Percentiles rank a stretch among this genome's conserved stretches.
Evolutionary conservation across 257 asterid genomes (phyloP).

Genomic region (Anisodus tanguticus): DNA sequence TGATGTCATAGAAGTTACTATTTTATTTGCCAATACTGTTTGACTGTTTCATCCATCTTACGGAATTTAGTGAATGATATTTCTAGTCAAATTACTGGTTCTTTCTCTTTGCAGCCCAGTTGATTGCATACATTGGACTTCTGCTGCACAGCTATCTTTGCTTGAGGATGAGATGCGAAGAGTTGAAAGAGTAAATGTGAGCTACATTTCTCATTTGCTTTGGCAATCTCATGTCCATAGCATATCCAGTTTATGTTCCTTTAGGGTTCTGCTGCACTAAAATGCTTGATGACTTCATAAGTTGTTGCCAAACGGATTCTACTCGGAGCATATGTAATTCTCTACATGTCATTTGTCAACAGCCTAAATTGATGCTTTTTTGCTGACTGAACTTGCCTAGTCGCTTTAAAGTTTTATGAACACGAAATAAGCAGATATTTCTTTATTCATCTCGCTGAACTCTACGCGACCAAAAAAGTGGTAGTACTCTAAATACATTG

Average conservation of each 20-base stretch:
- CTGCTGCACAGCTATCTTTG: conserved; percentile 92
- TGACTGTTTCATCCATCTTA: neutral
- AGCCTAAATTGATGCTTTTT: neutral
- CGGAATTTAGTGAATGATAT: neutral
- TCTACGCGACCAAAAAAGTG: neutral
- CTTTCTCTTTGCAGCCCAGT: conserved; percentile 82
- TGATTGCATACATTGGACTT: conserved; percentile 95
- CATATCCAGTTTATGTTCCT: neutral
- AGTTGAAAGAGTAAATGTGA: conserved; percentile 96
- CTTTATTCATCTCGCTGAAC: neutral
- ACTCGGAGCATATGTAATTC: neutral
- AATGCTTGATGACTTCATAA: neutral
- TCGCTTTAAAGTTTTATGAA: neutral
- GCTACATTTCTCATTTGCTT: conserved; percentile 29
- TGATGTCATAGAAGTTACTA: neutral
- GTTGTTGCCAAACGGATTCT: neutral
- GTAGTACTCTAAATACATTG: neutral
- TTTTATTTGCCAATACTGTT: conserved; percentile 12
- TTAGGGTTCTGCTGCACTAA: neutral
- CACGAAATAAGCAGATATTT: neutral
- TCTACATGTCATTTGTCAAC: neutral
- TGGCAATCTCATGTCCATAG: neutral
- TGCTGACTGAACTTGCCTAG: neutral
- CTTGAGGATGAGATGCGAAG: conserved; percentile 99
- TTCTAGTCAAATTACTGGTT: conserved; percentile 12